These are phyloP conservation scores for Botrytis tulipae DNA, from an alignment of 2,329 filamentous ascomycete genomes.

Conservation along the genomic window DNA sequence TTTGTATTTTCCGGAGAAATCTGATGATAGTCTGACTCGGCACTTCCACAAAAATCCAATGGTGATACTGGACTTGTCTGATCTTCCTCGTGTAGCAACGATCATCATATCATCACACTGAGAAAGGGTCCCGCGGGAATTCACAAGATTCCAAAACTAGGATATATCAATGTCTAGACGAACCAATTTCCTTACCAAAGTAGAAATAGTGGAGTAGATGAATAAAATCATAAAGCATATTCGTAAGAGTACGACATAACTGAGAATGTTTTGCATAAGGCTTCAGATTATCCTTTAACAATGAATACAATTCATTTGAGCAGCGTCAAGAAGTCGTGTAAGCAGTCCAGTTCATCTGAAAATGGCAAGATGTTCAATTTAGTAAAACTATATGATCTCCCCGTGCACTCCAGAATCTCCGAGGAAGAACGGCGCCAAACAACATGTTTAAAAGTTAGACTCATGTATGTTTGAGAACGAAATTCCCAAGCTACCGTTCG, in stretches of 20 bases:
- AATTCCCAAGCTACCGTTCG: background rate
- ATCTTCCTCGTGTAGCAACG: slow-evolving; percentile 4
- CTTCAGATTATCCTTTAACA: background rate
- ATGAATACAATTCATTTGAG: background rate
- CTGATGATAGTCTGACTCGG: background rate
- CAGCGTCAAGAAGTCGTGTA: background rate
- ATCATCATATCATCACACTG: background rate
- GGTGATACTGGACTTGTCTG: slow-evolving; percentile 16
- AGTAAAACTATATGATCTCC: background rate
- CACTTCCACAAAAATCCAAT: background rate
- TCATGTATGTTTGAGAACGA: background rate
- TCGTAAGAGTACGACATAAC: background rate
- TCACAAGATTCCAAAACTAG: background rate
- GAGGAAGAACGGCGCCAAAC: background rate
- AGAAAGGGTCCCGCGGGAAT: background rate
- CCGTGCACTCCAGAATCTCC: background rate
- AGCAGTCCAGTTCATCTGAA: background rate
- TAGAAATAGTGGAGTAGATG: slow-evolving; percentile 8
- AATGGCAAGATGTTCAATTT: background rate
- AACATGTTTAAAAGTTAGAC: background rate
- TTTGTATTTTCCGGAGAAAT: background rate
- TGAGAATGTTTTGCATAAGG: slow-evolving; percentile 10
- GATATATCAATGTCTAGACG: background rate
- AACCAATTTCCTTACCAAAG: slow-evolving; percentile 5
- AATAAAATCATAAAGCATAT: slow-evolving; percentile 1